Base-by-base conservation (phyloP, 2,329 filamentous ascomycete species). In the Stachybotrys echinatus region DNA sequence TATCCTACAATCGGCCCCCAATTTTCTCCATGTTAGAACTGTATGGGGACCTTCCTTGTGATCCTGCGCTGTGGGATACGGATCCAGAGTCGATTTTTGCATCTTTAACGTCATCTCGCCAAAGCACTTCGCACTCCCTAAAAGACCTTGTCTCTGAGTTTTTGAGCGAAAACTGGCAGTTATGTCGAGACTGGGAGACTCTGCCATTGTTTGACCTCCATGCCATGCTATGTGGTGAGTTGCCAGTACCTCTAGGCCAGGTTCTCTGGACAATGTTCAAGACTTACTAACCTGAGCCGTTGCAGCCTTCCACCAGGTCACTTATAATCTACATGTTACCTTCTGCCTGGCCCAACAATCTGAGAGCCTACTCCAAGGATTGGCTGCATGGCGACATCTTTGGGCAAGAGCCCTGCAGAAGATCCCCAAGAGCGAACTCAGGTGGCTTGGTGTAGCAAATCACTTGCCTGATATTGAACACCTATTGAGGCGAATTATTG, bases 241-340 rank as follows among this genome's bases (percentile, higher is more conserved):
- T 31, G 6, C 14, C 23, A n/a, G n/a, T n/a, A n/a, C n/a, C n/a
- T n/a, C 18, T 42, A 10, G 12, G 17, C 4, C 23, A 19, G 27
- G n/a, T 46, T 2, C 21, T 2, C 17, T 27, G 18, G 44, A 27
- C n/a, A 46, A 20, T 31, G 19, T 27, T 12, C 10, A 27, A 34
- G 10, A 18, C 10, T 8, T 27, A 31, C n/a, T n/a, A n/a, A n/a
- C n/a, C n/a, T n/a, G n/a, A n/a, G n/a, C n/a, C n/a, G n/a, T n/a
- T n/a, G n/a, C 23, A 46, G 44, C 44, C 23, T 46, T 46, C 18
- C 44, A 46, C 27, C 44, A 46, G 6, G n/a, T 46, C 44, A 46
- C 31, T n/a, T 46, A 27, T 23, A 46, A 46, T n/a, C 23, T 46
- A 14, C 44, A 46, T 6, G 20, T n/a, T n/a, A 19, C 21, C 44